phyloP scores from a whole-genome alignment of 1,284 basidiomycete species.

The Pascua guehoae region DNA sequence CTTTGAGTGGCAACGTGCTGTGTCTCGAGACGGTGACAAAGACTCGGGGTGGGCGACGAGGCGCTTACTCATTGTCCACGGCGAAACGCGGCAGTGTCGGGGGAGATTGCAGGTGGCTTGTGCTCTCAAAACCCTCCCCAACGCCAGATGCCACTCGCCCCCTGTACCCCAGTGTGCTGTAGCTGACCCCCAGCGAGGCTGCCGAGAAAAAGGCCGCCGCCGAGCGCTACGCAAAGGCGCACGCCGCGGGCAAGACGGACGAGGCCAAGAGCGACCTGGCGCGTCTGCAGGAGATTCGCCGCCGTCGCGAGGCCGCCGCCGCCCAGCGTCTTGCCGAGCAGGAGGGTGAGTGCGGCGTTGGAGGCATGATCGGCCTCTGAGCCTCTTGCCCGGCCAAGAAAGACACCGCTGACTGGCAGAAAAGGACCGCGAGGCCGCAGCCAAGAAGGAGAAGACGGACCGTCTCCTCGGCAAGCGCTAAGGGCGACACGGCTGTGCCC shows the following conservation, averaged over 20 bases:
- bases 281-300: slow-evolving; percentile 77
- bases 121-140: no score
- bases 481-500: neutral
- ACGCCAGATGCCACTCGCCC: no score
- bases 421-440: slow-evolving; percentile 42
- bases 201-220: slow-evolving; percentile 85
- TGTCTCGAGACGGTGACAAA: neutral
- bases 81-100: no score
- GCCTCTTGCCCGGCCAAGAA: no score
- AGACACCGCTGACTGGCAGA: slow-evolving; percentile 24
- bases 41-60: no score
- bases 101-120: no score
- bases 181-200: slow-evolving; percentile 60
- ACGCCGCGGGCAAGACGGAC: slow-evolving; percentile 74
- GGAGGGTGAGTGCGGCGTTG: slow-evolving; percentile 55
- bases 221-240: slow-evolving; percentile 60
- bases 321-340: slow-evolving; percentile 79
- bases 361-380: no score
- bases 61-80: no score
- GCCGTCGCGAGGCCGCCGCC: slow-evolving; percentile 77
- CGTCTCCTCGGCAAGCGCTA: slow-evolving; percentile 3
- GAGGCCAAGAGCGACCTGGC: slow-evolving; percentile 82
- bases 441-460: slow-evolving; percentile 37
- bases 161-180: no score
- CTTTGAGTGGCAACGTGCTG: neutral